phyloP scores from a whole-genome alignment of 1,139 yeast genomes.

The Pichia sp. region DNA sequence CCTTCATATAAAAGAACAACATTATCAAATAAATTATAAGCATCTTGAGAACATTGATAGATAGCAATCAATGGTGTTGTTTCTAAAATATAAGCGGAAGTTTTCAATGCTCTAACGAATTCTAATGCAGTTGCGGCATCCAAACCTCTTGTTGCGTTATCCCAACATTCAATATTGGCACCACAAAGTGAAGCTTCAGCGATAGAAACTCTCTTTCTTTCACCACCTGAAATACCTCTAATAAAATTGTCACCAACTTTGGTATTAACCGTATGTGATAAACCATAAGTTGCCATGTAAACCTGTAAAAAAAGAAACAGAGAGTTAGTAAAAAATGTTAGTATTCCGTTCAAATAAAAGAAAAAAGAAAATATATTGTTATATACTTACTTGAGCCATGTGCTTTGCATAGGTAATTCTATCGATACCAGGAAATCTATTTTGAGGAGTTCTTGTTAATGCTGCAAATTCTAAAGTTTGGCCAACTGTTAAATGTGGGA shows the following conservation, averaged over 20 bases:
- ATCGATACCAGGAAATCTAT: constrained; percentile 52
- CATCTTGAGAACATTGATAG: constrained; percentile 79
- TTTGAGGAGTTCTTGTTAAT: constrained; percentile 56
- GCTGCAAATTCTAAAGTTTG: constrained; percentile 65
- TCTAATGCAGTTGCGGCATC: constrained; percentile 77
- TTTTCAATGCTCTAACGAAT: constrained; percentile 63
- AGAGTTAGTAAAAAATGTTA: too few species aligned
- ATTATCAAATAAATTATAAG: constrained; percentile 71
- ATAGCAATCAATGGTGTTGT: constrained; percentile 71
- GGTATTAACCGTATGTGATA: constrained; percentile 44
- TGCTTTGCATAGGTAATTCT: constrained; percentile 55
- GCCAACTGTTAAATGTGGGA: constrained; percentile 68
- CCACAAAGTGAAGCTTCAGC: constrained; percentile 59
- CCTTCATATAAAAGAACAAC: constrained; percentile 77
- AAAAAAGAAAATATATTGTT: neutral
- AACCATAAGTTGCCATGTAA: constrained; percentile 70
- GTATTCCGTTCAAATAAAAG: neutral
- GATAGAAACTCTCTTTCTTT: constrained; percentile 42
- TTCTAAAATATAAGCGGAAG: constrained; percentile 53
- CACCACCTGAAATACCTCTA: constrained; percentile 45
- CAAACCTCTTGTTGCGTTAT: constrained; percentile 72
- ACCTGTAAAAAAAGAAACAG: constrained; percentile 32
- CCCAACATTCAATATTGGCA: constrained; percentile 59
- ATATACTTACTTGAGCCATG: constrained; percentile 39
- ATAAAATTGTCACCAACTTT: constrained; percentile 41